phyloP scores from a whole-genome alignment of 228 moss, liverwort and hornwort genomes.

The Sphagnum fallax region DNA sequence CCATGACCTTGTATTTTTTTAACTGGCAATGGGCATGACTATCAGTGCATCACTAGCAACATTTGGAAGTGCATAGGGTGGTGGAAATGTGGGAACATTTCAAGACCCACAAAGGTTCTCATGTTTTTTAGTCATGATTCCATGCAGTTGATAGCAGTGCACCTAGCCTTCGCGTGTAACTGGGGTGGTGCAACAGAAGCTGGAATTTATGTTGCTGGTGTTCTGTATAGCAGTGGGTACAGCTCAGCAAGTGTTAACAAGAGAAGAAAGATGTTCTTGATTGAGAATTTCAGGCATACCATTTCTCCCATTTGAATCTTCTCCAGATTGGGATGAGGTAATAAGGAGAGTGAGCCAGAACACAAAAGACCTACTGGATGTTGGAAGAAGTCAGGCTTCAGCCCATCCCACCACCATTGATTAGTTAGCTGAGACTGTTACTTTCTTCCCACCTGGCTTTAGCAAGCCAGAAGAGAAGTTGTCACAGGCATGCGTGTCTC shows the following conservation, averaged over 20 bases:
- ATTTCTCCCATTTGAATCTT: slow-evolving; percentile 27
- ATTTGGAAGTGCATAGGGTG: slow-evolving; percentile 40
- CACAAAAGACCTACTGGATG: slow-evolving; percentile 34
- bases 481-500: slow-evolving; percentile 52
- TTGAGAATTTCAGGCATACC: slow-evolving; percentile 55
- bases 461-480: slow-evolving; percentile 84
- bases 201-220: slow-evolving; percentile 72
- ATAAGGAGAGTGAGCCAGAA: slow-evolving; percentile 44
- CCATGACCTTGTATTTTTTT: too few relatives aligned
- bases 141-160: slow-evolving; percentile 55
- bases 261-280: slow-evolving; percentile 44
- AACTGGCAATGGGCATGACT: too few relatives aligned
- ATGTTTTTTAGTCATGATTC: slow-evolving; percentile 69
- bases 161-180: slow-evolving; percentile 78
- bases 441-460: slow-evolving; percentile 88
- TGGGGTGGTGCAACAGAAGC: slow-evolving; percentile 79
- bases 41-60: too few relatives aligned
- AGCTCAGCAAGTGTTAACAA: slow-evolving; percentile 16
- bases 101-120: slow-evolving; percentile 69
- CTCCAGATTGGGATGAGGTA: slow-evolving; percentile 65
- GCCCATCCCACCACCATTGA: slow-evolving; percentile 55
- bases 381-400: slow-evolving; percentile 22
- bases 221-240: slow-evolving; percentile 21
- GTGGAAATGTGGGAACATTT: slow-evolving; percentile 31
- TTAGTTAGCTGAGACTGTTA: slow-evolving; percentile 57